These are phyloP conservation scores for Ophiostoma piceae DNA, from an alignment of 2,329 filamentous ascomycete species.

Conservation along the genomic window DNA sequence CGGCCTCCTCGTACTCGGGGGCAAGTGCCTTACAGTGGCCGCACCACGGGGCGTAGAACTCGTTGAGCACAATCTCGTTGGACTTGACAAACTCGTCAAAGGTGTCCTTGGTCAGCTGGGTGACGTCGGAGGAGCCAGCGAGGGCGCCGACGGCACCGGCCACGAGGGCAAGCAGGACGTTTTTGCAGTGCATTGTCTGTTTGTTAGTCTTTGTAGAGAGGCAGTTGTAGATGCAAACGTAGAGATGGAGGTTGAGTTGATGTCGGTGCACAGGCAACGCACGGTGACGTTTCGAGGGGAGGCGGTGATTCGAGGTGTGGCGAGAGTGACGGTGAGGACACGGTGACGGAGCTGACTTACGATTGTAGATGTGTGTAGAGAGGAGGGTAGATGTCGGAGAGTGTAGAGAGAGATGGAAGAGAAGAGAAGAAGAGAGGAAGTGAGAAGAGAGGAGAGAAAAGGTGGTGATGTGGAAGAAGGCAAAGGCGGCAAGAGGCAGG, in stretches of 20 bases:
- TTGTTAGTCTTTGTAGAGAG: neutral
- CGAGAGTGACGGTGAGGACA: neutral
- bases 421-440: neutral
- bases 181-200: slow-evolving; percentile 1
- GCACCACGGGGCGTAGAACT: slow-evolving; percentile 49
- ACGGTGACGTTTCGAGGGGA: neutral
- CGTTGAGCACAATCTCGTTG: slow-evolving; percentile 85
- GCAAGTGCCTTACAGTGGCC: slow-evolving; percentile 98
- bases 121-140: slow-evolving; percentile 68
- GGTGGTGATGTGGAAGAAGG: slow-evolving; percentile 11
- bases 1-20: slow-evolving; percentile 83
- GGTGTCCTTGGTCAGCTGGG: slow-evolving; percentile 75
- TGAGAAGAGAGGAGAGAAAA: neutral
- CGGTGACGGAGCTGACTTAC: slow-evolving; percentile 7
- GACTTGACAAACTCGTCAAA: slow-evolving; percentile 82
- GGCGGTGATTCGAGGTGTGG: neutral
- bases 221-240: neutral
- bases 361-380: neutral
- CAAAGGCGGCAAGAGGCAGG: slow-evolving; percentile 15
- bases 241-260: neutral
- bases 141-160: slow-evolving; percentile 42
- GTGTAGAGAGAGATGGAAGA: neutral
- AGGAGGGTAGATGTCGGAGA: neutral
- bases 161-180: slow-evolving; percentile 48
- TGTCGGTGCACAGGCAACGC: neutral